phyloP scores from a whole-genome alignment of 228 moss, liverwort and hornwort species.

The Sphagnum fallax region DNA sequence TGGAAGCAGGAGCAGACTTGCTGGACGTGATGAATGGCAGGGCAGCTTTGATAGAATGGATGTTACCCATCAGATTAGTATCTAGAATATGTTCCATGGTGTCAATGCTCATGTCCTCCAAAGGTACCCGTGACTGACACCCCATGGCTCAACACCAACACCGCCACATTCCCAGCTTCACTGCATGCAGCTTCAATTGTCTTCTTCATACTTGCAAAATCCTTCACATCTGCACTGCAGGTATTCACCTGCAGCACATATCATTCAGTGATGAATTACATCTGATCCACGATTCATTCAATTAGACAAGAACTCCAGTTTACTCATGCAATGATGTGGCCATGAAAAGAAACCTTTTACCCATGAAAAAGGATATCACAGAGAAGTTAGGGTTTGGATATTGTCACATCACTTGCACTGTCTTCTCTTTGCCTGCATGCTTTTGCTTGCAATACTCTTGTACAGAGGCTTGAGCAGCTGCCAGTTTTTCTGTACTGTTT shows the following conservation, averaged over 20 bases:
- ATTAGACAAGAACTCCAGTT: too few relatives aligned
- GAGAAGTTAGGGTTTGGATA: too few relatives aligned
- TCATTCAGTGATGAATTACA: too few relatives aligned
- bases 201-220: slow-evolving; percentile 35
- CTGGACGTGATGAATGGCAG: slow-evolving; percentile 63
- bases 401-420: too few relatives aligned
- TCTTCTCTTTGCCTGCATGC: too few relatives aligned
- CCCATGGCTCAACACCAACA: slow-evolving; percentile 67
- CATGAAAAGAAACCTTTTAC: too few relatives aligned
- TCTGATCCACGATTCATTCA: too few relatives aligned
- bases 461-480: slow-evolving; percentile 43
- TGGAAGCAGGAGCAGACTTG: slow-evolving; percentile 45
- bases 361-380: too few relatives aligned
- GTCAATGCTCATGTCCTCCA: slow-evolving; percentile 46
- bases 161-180: slow-evolving; percentile 50
- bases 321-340: too few relatives aligned
- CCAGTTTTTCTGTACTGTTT: slow-evolving; percentile 30
- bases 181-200: slow-evolving; percentile 53
- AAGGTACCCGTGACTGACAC: slow-evolving; percentile 44
- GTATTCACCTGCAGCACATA: slow-evolving; percentile 32
- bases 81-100: slow-evolving; percentile 60
- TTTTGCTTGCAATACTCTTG: slow-evolving; percentile 25
- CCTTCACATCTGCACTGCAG: slow-evolving; percentile 70
- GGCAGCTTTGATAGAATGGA: slow-evolving; percentile 70
- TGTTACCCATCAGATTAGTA: slow-evolving; percentile 74